These are phyloP conservation scores for Prosopis cineraria DNA, from an alignment of 306 rosid species.

Conservation along the genomic window DNA sequence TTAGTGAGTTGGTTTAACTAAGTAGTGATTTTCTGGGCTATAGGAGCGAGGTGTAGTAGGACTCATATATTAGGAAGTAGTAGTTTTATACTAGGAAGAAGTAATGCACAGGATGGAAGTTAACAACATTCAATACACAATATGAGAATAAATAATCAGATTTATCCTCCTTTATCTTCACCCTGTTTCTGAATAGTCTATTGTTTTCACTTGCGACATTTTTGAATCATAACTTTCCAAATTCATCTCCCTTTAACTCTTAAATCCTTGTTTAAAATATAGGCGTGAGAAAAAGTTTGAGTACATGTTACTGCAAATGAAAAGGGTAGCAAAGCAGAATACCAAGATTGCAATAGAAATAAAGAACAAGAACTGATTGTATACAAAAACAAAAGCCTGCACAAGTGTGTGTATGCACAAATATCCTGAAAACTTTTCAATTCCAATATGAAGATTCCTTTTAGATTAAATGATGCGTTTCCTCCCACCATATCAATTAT, in stretches of 20 bases:
- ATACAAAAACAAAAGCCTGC: background rate
- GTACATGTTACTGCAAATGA: background rate
- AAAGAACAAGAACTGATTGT: slow-evolving; percentile 9
- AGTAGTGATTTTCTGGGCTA: background rate
- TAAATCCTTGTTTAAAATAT: slow-evolving; percentile 21
- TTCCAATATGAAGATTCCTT: background rate
- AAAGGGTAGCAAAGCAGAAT: slow-evolving; percentile 22
- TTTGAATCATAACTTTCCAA: slow-evolving; percentile 16
- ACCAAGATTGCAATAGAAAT: slow-evolving; percentile 17
- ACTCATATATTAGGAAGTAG: background rate
- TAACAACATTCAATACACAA: background rate
- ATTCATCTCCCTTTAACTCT: background rate
- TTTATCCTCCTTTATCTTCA: background rate
- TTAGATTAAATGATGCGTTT: background rate
- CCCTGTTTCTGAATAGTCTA: background rate
- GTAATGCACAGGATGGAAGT: background rate
- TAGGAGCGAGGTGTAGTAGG: background rate
- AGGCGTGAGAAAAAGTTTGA: background rate
- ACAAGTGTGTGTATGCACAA: background rate
- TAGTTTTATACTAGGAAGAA: background rate
- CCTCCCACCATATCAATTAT: slow-evolving; percentile 1
- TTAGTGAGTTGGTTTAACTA: background rate
- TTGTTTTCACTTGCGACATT: background rate
- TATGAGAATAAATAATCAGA: background rate
- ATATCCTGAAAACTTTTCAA: background rate